Conservation (phyloP, 192 early-diverging fungal species). For the Coemansia sp. region DNA sequence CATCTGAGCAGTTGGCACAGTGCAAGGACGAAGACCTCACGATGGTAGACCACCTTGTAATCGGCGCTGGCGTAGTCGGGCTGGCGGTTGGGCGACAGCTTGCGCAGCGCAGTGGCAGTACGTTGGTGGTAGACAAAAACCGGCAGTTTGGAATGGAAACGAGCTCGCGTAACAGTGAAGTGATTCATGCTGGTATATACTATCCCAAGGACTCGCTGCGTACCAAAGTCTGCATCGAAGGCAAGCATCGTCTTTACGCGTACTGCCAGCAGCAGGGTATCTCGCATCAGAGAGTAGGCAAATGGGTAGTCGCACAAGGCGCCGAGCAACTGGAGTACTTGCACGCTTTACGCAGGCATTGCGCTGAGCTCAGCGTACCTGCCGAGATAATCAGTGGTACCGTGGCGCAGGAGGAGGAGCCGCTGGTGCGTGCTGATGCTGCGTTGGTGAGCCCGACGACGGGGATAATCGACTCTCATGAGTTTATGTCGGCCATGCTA, state of each 20-base stretch:
- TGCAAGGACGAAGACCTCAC: constrained; percentile 22
- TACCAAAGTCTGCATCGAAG: constrained; percentile 75
- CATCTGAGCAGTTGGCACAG: constrained; percentile 19
- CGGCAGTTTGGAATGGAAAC: constrained; percentile 68
- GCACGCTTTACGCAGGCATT: constrained; percentile 59
- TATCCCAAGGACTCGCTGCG: constrained; percentile 77
- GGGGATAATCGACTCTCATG: constrained; percentile 83
- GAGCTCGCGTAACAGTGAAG: constrained; percentile 84
- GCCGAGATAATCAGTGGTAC: constrained; percentile 55
- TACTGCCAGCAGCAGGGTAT: constrained; percentile 60
- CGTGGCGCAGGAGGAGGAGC: constrained; percentile 59
- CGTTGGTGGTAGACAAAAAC: constrained; percentile 74
- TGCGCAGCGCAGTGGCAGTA: constrained; percentile 46
- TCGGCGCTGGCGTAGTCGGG: constrained; percentile 84
- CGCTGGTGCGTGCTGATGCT: constrained; percentile 58
- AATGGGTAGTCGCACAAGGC: constrained; percentile 78
- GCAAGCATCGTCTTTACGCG: constrained; percentile 71
- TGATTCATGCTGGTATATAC: constrained; percentile 89
- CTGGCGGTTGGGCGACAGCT: constrained; percentile 74
- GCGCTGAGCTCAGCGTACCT: constrained; percentile 57
- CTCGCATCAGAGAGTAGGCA: constrained; percentile 62
- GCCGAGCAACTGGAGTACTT: constrained; percentile 61
- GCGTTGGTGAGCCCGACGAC: constrained; percentile 73
- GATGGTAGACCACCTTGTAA: constrained; percentile 70
- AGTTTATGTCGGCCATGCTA: constrained; percentile 66